phyloP scores from a whole-genome alignment of 192 early-diverging fungal species.

The Haplosporangium gracile region DNA sequence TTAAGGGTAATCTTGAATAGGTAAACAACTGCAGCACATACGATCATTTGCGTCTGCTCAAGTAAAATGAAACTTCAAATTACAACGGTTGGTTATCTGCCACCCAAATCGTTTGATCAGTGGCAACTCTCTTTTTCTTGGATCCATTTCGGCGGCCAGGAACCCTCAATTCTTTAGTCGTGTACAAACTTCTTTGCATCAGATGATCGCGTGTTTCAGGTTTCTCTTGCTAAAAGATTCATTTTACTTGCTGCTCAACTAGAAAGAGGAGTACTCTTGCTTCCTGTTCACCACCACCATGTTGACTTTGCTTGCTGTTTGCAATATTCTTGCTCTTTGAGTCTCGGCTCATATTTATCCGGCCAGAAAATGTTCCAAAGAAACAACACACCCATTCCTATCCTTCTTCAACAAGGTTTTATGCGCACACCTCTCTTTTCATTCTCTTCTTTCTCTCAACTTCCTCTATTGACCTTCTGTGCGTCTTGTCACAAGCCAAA shows the following conservation, averaged over 20 bases:
- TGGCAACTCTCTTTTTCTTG: background rate
- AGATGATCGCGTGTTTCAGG: too few relatives aligned
- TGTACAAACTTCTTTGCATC: too few relatives aligned
- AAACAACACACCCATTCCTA: background rate
- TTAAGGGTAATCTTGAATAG: background rate
- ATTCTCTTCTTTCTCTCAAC: background rate
- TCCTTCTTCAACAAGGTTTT: background rate
- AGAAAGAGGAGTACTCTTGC: background rate
- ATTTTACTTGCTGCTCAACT: background rate
- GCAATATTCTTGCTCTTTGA: too few relatives aligned
- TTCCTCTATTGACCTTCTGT: background rate
- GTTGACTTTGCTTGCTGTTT: background rate
- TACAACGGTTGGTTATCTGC: background rate
- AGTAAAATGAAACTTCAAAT: background rate
- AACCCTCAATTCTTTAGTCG: too few relatives aligned
- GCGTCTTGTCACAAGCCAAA: conserved; percentile 1
- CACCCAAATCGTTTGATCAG: background rate
- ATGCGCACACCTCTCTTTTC: background rate
- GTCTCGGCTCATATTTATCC: background rate
- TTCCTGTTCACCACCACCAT: background rate
- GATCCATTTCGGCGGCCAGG: background rate
- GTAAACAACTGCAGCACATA: conserved; percentile 21
- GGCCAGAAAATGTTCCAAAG: background rate
- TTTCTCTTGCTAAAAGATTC: background rate
- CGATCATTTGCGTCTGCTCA: background rate